Evolutionary conservation across 371 early-diverging fungal genomes (phyloP), one percentile per base, ranked within the genome.

Genomic region (Rhizopus arrhizus): DNA sequence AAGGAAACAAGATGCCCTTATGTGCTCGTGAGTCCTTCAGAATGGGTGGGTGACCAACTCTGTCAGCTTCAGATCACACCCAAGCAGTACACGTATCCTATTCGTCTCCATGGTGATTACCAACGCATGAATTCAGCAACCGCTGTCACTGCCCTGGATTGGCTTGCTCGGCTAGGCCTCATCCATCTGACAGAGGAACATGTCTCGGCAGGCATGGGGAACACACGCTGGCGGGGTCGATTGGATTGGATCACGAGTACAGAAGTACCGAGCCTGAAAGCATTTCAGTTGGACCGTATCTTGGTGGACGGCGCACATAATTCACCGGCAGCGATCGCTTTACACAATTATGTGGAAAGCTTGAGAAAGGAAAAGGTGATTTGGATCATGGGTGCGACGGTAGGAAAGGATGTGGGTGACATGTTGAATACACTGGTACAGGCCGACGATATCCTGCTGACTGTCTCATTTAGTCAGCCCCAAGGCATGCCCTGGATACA

Each of bases 261-360:
- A 33, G 42, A 53, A 1, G n/a, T 35, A 1, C 50, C 38, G 33
- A 34, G 13, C 1, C 40, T 62, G 12, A 4, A 43, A 12, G 36
- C 8, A 10, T 61, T 36, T 56, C 50, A 51, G 4, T 22, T 61
- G 13, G 33, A 41, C 5, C 53, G 68, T 63, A 60, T 94, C 7
- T 71, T 95, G 15, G 81, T 92, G 0, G 95, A 97, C 65, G 97
- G 95, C 9, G 94, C 95, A 1, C 96, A 97, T 69, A 97, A 97
- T 68, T 77, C 80, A 51, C 85, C 86, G 4, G 92, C 94, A 0
- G 86, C 91, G 0, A 50, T 59, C 11, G 88, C 78, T 3, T 72
- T 96, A 29, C 69, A 86, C 5, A 64, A 64, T 3, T 92, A 85
- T 69, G 70, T 94, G 4, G 85, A 90, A 59, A 59, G 73, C 10